Conservation (phyloP, 176 grass and related monocot species). For the Lolium rigidum region DNA sequence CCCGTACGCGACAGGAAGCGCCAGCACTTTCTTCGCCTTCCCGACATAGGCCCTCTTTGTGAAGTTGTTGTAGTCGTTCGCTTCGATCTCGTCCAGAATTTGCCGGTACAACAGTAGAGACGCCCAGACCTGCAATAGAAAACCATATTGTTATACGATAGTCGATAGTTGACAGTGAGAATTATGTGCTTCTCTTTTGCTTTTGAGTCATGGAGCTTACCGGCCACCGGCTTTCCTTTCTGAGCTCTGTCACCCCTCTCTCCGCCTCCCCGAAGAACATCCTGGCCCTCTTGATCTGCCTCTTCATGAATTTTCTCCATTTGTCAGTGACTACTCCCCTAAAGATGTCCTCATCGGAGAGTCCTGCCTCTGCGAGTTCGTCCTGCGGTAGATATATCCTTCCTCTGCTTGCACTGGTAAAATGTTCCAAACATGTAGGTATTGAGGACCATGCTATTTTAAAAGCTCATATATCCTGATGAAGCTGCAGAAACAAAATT, state of each 20-base stretch:
- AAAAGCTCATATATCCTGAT: not conserved
- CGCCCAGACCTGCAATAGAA: constrained; percentile 77
- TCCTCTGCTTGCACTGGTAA: constrained; percentile 67
- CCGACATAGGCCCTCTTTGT: constrained; percentile 88
- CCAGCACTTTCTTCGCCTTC: constrained; percentile 81
- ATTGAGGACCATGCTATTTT: not conserved
- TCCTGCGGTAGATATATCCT: constrained; percentile 92
- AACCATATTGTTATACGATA: not conserved
- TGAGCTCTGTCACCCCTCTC: constrained; percentile 82
- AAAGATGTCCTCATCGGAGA: constrained; percentile 90
- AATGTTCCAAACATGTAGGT: not conserved
- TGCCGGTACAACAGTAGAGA: constrained; percentile 76
- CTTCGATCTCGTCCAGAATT: constrained; percentile 95
- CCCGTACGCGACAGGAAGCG: constrained; percentile 75
- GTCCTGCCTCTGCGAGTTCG: constrained; percentile 71
- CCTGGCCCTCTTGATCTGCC: constrained; percentile 84
- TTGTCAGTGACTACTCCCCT: constrained; percentile 60
- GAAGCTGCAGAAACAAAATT: not conserved
- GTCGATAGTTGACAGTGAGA: not conserved
- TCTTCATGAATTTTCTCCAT: constrained; percentile 95
- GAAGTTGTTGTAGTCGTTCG: constrained; percentile 96
- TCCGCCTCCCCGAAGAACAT: constrained; percentile 90
- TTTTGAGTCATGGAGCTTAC: constrained; percentile 32
- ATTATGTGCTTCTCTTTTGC: not conserved
- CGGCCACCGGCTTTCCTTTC: constrained; percentile 90